Percentiles rank a stretch among this genome's conserved stretches.
Conservation (phyloP, 805 yeast genomes). For the Nakazawaea laoshanensis region DNA sequence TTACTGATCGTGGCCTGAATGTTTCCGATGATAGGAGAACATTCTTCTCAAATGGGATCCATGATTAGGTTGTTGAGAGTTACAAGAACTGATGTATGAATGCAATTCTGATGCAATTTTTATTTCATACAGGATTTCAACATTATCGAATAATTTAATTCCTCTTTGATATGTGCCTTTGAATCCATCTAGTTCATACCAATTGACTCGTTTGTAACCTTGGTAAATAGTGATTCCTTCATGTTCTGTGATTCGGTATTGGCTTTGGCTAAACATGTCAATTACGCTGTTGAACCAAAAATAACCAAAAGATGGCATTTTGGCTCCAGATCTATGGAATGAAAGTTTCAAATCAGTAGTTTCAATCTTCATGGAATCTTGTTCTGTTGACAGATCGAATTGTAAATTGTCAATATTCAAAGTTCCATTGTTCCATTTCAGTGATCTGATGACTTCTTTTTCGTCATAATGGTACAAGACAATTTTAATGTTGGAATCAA, state of each 20-base stretch:
- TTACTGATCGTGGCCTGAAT: slow-evolving; percentile 4
- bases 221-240: background rate
- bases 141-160: slow-evolving; percentile 37
- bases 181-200: slow-evolving; percentile 60
- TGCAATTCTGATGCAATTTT: slow-evolving; percentile 19
- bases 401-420: too few species aligned
- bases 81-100: background rate
- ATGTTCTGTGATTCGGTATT: too few species aligned
- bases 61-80: background rate
- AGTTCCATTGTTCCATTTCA: too few species aligned
- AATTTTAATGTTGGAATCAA: background rate
- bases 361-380: background rate
- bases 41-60: slow-evolving; percentile 3
- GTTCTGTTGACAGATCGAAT: too few species aligned
- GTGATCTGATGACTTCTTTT: background rate
- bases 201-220: slow-evolving; percentile 14
- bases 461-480: background rate
- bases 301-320: background rate
- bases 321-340: background rate
- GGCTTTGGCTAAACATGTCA: slow-evolving; percentile 1
- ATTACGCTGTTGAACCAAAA: slow-evolving; percentile 7
- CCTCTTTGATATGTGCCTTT: slow-evolving; percentile 55
- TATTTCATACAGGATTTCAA: slow-evolving; percentile 24
- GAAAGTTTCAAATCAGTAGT: slow-evolving; percentile 4
- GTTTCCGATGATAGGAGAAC: slow-evolving; percentile 4